These are phyloP conservation scores for Oryza australiensis DNA, from an alignment of 176 grass and related monocot species.

Conservation along the genomic window DNA sequence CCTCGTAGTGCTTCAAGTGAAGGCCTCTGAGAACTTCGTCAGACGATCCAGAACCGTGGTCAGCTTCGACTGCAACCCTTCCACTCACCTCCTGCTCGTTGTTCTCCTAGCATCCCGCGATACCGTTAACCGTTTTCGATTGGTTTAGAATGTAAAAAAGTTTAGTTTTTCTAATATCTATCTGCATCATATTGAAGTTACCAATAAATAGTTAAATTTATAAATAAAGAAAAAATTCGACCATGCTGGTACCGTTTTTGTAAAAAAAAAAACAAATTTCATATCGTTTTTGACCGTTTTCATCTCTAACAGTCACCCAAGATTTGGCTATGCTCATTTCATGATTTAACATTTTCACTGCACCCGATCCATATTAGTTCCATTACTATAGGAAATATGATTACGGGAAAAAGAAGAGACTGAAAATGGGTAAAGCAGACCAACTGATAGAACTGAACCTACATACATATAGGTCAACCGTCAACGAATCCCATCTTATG, in stretches of 20 bases:
- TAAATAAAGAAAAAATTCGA: too few species aligned
- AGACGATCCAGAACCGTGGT: slow-evolving; percentile 62
- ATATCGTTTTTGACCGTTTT: too few species aligned
- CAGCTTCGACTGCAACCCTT: slow-evolving; percentile 58
- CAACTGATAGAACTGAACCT: background rate
- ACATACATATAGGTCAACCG: background rate
- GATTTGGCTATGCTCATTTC: background rate
- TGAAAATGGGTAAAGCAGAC: background rate
- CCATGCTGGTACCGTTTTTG: too few species aligned
- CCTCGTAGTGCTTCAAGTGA: slow-evolving; percentile 70
- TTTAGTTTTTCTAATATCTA: too few species aligned
- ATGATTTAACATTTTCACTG: background rate
- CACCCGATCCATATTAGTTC: background rate
- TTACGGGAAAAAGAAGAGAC: background rate
- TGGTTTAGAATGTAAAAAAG: too few species aligned
- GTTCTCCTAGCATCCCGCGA: slow-evolving; percentile 30
- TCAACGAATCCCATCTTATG: too few species aligned
- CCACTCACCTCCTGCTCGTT: slow-evolving; percentile 22
- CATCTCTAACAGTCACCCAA: background rate
- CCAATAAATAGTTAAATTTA: too few species aligned
- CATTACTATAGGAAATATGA: background rate
- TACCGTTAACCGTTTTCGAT: too few species aligned
- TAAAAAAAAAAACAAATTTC: too few species aligned
- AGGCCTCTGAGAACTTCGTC: slow-evolving; percentile 62
- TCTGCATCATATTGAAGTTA: too few species aligned